These are phyloP conservation scores for Fonsecaea pugnacius DNA, from an alignment of 2,329 filamentous ascomycete genomes.

Conservation along the genomic window DNA sequence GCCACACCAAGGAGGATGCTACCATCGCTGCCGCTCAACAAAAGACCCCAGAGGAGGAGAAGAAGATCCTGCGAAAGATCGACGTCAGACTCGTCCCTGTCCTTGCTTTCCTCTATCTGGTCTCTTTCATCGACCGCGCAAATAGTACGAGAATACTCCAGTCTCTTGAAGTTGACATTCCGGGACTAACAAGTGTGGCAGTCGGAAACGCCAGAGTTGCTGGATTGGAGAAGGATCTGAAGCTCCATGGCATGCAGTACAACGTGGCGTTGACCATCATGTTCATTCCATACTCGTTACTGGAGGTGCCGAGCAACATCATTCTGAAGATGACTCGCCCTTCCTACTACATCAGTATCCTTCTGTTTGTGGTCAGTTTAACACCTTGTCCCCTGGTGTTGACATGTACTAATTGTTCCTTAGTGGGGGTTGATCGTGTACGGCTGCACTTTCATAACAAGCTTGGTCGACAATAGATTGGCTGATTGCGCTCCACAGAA, in stretches of 20 bases:
- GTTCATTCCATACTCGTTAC: conserved; percentile 65
- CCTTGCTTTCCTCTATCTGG: background rate
- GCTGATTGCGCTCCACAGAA: conserved; percentile 37
- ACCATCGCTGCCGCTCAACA: no score
- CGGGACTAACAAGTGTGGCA: background rate
- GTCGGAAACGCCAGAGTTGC: conserved; percentile 54
- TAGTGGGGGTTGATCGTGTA: no score
- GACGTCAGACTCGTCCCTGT: background rate
- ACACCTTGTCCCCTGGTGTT: no score
- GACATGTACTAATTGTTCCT: no score
- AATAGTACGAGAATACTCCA: background rate
- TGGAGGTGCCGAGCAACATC: conserved; percentile 68
- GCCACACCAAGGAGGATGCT: no score
- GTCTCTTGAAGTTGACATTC: background rate
- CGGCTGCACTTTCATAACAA: no score
- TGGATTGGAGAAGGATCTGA: conserved; percentile 49
- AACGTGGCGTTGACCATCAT: conserved; percentile 50
- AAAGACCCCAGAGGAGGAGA: background rate
- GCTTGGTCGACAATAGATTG: no score
- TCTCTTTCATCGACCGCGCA: background rate
- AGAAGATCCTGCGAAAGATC: background rate
- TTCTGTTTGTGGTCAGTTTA: no score
- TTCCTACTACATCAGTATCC: conserved; percentile 25
- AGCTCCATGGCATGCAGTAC: conserved; percentile 41
- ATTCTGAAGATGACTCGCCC: conserved; percentile 55